Conservation (phyloP, 345 rosid species). For the Salix caprea region DNA sequence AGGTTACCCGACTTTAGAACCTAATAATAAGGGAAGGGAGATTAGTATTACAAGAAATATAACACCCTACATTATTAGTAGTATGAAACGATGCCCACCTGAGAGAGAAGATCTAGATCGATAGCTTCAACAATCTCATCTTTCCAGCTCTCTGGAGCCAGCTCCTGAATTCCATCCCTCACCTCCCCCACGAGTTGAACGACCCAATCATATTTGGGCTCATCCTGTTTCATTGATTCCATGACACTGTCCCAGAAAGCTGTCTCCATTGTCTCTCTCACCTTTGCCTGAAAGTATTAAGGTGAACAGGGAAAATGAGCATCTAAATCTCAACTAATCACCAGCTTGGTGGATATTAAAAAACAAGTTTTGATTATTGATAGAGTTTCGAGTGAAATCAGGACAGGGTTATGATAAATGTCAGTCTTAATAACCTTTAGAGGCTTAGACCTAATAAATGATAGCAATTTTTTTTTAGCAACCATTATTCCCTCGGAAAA, state of each 20-base stretch:
- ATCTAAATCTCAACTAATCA: not conserved
- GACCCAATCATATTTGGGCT: slow-evolving; percentile 61
- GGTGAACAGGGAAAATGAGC: not conserved
- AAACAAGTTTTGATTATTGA: not conserved
- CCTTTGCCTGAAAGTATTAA: slow-evolving; percentile 42
- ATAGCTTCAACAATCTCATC: slow-evolving; percentile 60
- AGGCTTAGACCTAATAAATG: not conserved
- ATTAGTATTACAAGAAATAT: not conserved
- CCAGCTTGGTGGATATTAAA: not conserved
- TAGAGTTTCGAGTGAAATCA: not conserved
- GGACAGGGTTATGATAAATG: not conserved
- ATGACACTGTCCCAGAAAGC: slow-evolving; percentile 85
- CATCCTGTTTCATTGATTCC: slow-evolving; percentile 59
- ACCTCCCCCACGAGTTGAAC: slow-evolving; percentile 78
- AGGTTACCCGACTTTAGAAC: slow-evolving; percentile 65
- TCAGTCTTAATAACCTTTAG: not conserved
- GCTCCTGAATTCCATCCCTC: slow-evolving; percentile 78
- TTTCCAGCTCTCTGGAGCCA: slow-evolving; percentile 84
- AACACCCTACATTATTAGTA: not conserved
- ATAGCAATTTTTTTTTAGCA: not conserved
- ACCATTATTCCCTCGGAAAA: not conserved
- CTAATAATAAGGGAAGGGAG: slow-evolving; percentile 28
- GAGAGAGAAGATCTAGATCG: slow-evolving; percentile 71
- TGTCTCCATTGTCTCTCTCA: slow-evolving; percentile 72
- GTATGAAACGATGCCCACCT: slow-evolving; percentile 37